phyloP scores from a whole-genome alignment of 352 stramenopile species.

The Phytophthora kernoviae region DNA sequence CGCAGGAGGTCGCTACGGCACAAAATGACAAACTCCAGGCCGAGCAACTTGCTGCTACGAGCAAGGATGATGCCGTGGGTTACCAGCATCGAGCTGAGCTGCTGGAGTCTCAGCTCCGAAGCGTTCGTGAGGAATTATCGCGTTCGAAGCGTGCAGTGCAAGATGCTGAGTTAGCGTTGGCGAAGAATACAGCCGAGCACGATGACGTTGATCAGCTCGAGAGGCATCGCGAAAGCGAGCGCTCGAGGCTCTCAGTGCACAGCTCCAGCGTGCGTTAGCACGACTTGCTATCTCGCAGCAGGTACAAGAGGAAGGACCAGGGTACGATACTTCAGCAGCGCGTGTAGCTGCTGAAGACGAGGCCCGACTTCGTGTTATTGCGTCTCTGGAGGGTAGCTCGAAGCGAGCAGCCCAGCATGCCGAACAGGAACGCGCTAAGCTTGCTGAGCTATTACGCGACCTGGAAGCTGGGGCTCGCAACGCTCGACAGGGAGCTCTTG shows the following conservation, averaged over 20 bases:
- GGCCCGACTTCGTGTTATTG: slow-evolving; percentile 63
- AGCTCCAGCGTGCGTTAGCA: slow-evolving; percentile 60
- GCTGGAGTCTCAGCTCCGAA: slow-evolving; percentile 19
- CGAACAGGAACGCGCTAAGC: slow-evolving; percentile 66
- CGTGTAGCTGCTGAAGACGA: slow-evolving; percentile 48
- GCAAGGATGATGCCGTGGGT: slow-evolving; percentile 17
- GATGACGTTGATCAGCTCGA: slow-evolving; percentile 46
- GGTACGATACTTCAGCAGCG: slow-evolving; percentile 35
- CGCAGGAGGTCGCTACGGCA: slow-evolving; percentile 34
- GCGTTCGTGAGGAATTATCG: slow-evolving; percentile 24
- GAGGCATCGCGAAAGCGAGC: slow-evolving; percentile 47
- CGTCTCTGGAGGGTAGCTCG: slow-evolving; percentile 62
- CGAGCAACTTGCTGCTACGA: slow-evolving; percentile 16
- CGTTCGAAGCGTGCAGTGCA: slow-evolving; percentile 25
- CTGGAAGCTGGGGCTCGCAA: slow-evolving; percentile 61
- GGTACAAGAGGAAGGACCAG: slow-evolving; percentile 40
- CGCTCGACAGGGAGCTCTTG: slow-evolving; percentile 60
- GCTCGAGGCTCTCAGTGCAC: slow-evolving; percentile 52
- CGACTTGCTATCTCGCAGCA: slow-evolving; percentile 57
- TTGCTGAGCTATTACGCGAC: slow-evolving; percentile 49
- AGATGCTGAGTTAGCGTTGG: slow-evolving; percentile 22
- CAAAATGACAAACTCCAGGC: slow-evolving; percentile 27
- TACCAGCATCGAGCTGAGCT: slow-evolving; percentile 24
- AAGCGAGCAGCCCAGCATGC: slow-evolving; percentile 53
- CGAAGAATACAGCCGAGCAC: slow-evolving; percentile 27